Conservation (phyloP, 1,284 basidiomycete genomes). For the Athelia psychrophila region DNA sequence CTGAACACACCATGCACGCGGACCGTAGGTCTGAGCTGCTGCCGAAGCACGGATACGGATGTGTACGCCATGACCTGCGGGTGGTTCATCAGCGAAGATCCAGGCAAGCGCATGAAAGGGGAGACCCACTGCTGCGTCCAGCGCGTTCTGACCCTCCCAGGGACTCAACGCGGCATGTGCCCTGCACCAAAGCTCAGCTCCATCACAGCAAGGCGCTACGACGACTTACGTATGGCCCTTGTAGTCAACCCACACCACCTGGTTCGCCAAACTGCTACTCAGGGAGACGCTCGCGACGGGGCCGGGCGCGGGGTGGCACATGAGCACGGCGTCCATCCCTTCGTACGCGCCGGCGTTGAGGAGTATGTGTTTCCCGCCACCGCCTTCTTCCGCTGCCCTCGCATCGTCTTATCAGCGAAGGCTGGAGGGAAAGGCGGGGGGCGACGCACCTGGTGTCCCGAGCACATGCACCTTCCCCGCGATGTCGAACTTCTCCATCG, state of each 20-base stretch:
- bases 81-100: too few relatives aligned
- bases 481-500: constrained; percentile 55
- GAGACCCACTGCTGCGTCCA: constrained; percentile 58
- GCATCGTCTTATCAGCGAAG: neutral
- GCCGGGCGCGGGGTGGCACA: constrained; percentile 67
- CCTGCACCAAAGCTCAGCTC: constrained; percentile 24
- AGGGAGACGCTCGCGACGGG: constrained; percentile 51
- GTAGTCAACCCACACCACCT: constrained; percentile 49
- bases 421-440: neutral
- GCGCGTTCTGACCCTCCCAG: constrained; percentile 75
- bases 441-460: constrained; percentile 65
- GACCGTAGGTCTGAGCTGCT: constrained; percentile 63
- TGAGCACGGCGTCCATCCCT: constrained; percentile 64
- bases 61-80: constrained; percentile 70
- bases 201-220: neutral
- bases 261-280: constrained; percentile 50
- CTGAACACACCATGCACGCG: constrained; percentile 68
- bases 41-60: constrained; percentile 67
- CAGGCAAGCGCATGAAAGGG: too few relatives aligned
- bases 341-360: constrained; percentile 64
- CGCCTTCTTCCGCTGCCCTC: constrained; percentile 74
- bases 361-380: constrained; percentile 64
- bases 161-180: constrained; percentile 69
- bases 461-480: constrained; percentile 67
- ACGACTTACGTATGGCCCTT: constrained; percentile 52